Conservation (phyloP, 2,329 filamentous ascomycete genomes). For the Penicillium rolfsii region DNA sequence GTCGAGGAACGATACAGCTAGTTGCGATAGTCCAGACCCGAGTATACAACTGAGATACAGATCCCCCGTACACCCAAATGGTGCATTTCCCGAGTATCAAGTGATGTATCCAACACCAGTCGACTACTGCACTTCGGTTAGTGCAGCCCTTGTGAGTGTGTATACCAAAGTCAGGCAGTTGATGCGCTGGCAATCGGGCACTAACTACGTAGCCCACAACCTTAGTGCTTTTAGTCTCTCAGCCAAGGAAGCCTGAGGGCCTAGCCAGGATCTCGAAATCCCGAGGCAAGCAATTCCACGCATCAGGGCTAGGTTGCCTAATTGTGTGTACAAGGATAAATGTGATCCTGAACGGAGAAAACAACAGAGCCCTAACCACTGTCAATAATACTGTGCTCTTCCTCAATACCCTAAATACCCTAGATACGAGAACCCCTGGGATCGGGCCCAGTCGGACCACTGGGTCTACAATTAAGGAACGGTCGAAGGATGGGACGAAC, state of each 20-base stretch:
- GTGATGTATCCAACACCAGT: not conserved
- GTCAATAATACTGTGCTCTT: not conserved
- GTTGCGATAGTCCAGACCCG: not conserved
- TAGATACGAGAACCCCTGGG: not conserved
- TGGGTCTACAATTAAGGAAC: not conserved
- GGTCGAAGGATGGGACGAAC: constrained; percentile 24
- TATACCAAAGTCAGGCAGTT: not conserved
- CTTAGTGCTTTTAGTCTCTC: not conserved
- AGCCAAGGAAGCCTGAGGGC: not conserved
- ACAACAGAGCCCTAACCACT: not conserved
- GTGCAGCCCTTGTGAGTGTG: not conserved
- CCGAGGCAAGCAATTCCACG: not conserved
- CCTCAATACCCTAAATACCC: no score
- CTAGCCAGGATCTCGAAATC: not conserved
- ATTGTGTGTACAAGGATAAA: no score
- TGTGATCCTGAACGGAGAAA: not conserved
- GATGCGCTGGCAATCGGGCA: constrained; percentile 31
- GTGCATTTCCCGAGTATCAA: not conserved
- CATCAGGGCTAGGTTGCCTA: not conserved
- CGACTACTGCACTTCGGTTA: not conserved
- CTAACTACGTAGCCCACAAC: constrained; percentile 3
- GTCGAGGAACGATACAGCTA: constrained; percentile 8
- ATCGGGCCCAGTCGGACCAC: constrained; percentile 18
- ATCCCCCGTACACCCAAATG: not conserved
- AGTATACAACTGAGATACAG: not conserved